Conservation (phyloP, 371 early-diverging fungal genomes). For the Apophysomyces variabilis region DNA sequence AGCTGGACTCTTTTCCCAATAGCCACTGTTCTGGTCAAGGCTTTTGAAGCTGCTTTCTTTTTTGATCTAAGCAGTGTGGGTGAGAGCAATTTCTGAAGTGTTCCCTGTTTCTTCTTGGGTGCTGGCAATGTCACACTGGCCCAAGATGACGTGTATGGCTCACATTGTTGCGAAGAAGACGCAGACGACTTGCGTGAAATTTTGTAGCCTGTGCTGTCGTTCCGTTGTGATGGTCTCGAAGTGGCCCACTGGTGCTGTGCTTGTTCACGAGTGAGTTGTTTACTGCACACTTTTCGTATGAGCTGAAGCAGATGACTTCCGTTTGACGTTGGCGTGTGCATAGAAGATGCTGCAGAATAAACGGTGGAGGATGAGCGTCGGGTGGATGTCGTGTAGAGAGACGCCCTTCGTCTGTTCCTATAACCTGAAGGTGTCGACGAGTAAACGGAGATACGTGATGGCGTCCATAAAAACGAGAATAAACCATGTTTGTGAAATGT, state of each 20-base stretch:
- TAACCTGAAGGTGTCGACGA: conserved; percentile 1
- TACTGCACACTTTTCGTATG: conserved; percentile 1
- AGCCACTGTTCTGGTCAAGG: background rate
- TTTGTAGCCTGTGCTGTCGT: background rate
- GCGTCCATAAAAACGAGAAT: conserved; percentile 9
- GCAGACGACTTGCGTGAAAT: background rate
- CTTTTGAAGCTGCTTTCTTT: conserved; percentile 13
- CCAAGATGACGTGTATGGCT: background rate
- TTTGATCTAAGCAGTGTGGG: background rate
- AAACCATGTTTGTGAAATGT: background rate
- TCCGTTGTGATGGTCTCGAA: background rate
- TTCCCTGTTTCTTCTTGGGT: background rate
- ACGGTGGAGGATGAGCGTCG: conserved; percentile 1
- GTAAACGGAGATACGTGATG: conserved; percentile 2
- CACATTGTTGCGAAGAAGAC: background rate
- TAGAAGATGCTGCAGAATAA: conserved; percentile 1
- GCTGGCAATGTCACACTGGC: conserved; percentile 1
- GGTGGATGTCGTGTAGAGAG: conserved; percentile 2
- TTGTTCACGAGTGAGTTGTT: background rate
- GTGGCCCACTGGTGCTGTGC: background rate
- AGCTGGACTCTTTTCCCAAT: conserved; percentile 31
- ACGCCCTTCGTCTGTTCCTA: background rate
- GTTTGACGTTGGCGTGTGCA: background rate
- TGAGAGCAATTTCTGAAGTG: background rate
- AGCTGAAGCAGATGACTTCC: background rate